These are phyloP conservation scores for Pichia thaimueangensis DNA, from an alignment of 805 yeast genomes.

Conservation along the genomic window DNA sequence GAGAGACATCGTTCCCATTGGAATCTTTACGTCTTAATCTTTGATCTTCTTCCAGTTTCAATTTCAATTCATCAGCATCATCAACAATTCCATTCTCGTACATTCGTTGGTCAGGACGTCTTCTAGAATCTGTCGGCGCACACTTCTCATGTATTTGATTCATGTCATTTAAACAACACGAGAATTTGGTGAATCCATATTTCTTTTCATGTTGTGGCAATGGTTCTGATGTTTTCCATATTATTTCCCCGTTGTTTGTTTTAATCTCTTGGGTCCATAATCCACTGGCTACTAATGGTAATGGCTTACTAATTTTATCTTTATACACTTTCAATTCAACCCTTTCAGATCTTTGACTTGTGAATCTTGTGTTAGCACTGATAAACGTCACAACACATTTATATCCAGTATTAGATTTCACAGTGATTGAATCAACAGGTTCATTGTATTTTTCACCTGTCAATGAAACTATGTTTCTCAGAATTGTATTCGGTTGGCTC, in stretches of 20 bases:
- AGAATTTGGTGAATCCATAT: conserved; percentile 81
- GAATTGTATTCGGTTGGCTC: conserved; percentile 73
- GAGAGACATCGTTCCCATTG: conserved; percentile 38
- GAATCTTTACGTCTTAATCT: conserved; percentile 62
- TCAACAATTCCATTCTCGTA: conserved; percentile 68
- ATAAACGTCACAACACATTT: conserved; percentile 63
- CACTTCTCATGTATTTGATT: conserved; percentile 63
- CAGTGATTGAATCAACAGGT: conserved; percentile 63
- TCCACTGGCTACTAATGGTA: conserved; percentile 44
- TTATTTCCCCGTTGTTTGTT: conserved; percentile 34
- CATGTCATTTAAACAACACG: conserved; percentile 75
- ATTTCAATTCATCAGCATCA: conserved; percentile 65
- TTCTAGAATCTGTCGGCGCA: conserved; percentile 85
- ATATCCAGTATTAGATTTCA: conserved; percentile 63
- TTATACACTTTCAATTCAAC: conserved; percentile 41
- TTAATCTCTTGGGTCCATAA: conserved; percentile 75
- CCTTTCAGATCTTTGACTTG: conserved; percentile 77
- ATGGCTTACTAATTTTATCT: conserved; percentile 26
- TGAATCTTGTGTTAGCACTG: conserved; percentile 77
- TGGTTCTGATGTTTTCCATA: conserved; percentile 71
- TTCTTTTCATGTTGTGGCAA: conserved; percentile 52
- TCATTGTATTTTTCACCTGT: conserved; percentile 95
- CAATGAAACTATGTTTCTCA: conserved; percentile 63
- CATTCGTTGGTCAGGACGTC: conserved; percentile 75
- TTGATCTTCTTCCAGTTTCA: conserved; percentile 70